Percentiles rank a stretch among this genome's conserved stretches.
phyloP scores from a whole-genome alignment of 176 grass and related monocot genomes.

The Thalia dealbata region DNA sequence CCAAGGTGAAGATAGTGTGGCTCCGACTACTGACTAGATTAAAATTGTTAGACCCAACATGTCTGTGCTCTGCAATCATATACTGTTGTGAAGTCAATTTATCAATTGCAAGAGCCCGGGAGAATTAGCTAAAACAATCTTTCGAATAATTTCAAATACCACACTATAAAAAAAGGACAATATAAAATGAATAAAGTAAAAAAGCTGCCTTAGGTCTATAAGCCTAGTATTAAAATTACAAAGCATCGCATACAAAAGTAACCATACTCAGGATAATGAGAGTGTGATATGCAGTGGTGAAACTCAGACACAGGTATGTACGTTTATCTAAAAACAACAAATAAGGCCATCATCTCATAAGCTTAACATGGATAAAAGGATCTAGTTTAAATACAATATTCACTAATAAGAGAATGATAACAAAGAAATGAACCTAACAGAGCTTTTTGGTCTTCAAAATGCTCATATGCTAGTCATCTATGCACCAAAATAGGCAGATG shows the following conservation, averaged over 20 bases:
- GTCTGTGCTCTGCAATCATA: slow-evolving; percentile 71
- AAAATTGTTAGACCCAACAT: slow-evolving; percentile 98
- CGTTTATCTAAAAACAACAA: not conserved
- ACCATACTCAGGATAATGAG: not conserved
- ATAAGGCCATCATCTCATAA: not conserved
- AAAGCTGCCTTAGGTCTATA: too few relatives aligned
- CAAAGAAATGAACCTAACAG: not conserved
- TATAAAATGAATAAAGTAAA: not conserved
- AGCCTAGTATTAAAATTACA: not conserved
- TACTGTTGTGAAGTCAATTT: slow-evolving; percentile 19
- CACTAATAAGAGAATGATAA: too few relatives aligned
- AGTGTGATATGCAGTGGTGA: not conserved
- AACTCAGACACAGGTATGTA: not conserved
- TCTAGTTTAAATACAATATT: not conserved
- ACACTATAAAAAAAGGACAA: not conserved
- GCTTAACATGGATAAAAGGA: not conserved
- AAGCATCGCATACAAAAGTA: not conserved
- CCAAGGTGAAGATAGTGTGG: slow-evolving; percentile 98
- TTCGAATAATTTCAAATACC: not conserved
- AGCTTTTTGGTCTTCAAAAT: not conserved
- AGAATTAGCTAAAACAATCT: slow-evolving; percentile 11
- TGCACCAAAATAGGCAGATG: not conserved
- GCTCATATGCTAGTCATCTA: not conserved
- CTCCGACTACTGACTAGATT: slow-evolving; percentile 96
- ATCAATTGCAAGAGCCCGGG: slow-evolving; percentile 10